Evolutionary conservation across 2,329 filamentous ascomycete species (phyloP), one percentile per base, ranked within the genome.

Genomic region (Calonectria fujianensis): DNA sequence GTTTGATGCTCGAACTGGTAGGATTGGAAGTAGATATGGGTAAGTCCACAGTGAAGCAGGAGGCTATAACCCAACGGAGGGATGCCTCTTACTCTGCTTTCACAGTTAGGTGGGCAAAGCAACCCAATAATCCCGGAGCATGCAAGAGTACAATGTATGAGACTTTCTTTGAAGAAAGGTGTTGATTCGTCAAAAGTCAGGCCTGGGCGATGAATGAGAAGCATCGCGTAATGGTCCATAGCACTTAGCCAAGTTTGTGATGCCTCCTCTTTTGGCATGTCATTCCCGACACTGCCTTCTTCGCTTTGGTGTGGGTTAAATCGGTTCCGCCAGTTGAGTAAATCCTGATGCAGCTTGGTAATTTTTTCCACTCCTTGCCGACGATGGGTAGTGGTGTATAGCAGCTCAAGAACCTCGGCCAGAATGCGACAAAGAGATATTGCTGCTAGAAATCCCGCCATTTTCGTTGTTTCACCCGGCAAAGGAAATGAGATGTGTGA

Each of bases 341-440:
- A 18, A 8, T 65, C 61, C 10, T 50, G 61, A 24, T 50, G 61
- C 14, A 65, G 41, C 3, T 45, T 65, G 9, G 61, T 10, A n/a
- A 65, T 65, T 24, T 65, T 65, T 45, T 50, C 61, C 3, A 65
- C 41, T 32, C 61, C 61, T 50, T 65, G 61, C 3, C 61, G 41
- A 9, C 61, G 61, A 31, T 32, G 61, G 14, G 61, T 65, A 10
- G 61, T 65, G 18, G 61, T 65, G 20, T 65, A 65, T 3, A 65
- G 41, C 1, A 65, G 18, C 10, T 50, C 61, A 35, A 65, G 41
- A 31, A 13, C 39, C 10, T 65, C 41, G 5, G 61, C 61, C 18
- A 48, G 27, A 5, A 65, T 65, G 10, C 61, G 61, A 7, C 61
- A 48, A 10, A 65, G 41, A 11, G 27, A n/a, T 45, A 65, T 50